A percentile compares a stretch with the other conserved stretches of the same genome.
phyloP scores from a whole-genome alignment of 805 yeast genomes.

The Candida methanosorbosa region DNA sequence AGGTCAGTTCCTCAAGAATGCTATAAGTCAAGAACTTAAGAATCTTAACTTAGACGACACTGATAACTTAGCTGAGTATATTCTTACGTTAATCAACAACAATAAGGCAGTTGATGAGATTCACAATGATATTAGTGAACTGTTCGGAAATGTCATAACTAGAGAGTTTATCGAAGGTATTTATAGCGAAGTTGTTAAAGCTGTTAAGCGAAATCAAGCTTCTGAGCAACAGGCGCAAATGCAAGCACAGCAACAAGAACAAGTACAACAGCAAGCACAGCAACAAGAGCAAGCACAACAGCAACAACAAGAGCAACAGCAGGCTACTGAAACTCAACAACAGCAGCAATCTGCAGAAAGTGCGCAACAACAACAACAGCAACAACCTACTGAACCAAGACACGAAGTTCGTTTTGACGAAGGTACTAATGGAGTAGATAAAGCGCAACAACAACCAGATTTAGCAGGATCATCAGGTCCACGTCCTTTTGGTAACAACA shows the following conservation, averaged over 20 bases:
- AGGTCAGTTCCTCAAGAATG: constrained; percentile 33
- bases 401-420: constrained; percentile 24
- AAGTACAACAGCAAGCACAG: constrained; percentile 6
- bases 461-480: no score
- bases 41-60: constrained; percentile 35
- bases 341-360: constrained; percentile 6
- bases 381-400: constrained; percentile 4
- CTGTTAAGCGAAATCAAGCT: constrained; percentile 25
- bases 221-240: constrained; percentile 9
- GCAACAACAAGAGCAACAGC: constrained; percentile 10
- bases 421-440: constrained; percentile 5
- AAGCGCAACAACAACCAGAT: background rate
- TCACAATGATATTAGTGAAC: constrained; percentile 47
- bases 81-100: constrained; percentile 61
- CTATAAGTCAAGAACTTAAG: constrained; percentile 30
- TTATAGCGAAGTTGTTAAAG: constrained; percentile 30
- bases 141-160: constrained; percentile 54
- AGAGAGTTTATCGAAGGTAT: constrained; percentile 47
- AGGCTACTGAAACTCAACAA: constrained; percentile 10
- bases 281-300: constrained; percentile 2
- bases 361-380: constrained; percentile 6
- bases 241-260: constrained; percentile 5
- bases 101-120: constrained; percentile 56
- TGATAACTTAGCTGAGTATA: constrained; percentile 63
- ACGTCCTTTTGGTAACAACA: no score